phyloP scores from a whole-genome alignment of 805 yeast genomes.

The Yamadazyma sp. region DNA sequence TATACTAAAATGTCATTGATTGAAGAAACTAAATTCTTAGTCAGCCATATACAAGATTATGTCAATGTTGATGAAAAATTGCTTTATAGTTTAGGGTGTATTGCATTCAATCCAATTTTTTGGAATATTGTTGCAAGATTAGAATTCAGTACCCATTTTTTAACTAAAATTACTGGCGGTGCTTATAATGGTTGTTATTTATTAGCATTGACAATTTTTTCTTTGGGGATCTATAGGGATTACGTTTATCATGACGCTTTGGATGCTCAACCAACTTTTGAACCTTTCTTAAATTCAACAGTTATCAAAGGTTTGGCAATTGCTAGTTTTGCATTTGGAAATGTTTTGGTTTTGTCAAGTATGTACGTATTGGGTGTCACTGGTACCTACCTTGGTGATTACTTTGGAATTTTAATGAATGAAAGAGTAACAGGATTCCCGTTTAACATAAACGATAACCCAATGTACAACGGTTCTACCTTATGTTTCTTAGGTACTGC shows the following conservation, averaged over 20 bases:
- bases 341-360: slow-evolving; percentile 73
- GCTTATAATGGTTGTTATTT: slow-evolving; percentile 76
- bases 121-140: slow-evolving; percentile 92
- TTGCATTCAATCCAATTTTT: slow-evolving; percentile 89
- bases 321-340: slow-evolving; percentile 62
- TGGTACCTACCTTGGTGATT: slow-evolving; percentile 96
- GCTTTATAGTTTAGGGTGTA: slow-evolving; percentile 52
- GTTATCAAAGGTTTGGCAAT: slow-evolving; percentile 51
- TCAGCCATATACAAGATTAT: slow-evolving; percentile 17
- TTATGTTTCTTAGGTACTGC: slow-evolving; percentile 89
- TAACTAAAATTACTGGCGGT: slow-evolving; percentile 73
- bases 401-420: slow-evolving; percentile 92
- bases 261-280: slow-evolving; percentile 63
- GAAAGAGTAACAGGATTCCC: slow-evolving; percentile 91
- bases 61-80: slow-evolving; percentile 20
- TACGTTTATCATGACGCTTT: slow-evolving; percentile 70
- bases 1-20: slow-evolving; percentile 10
- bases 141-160: slow-evolving; percentile 73
- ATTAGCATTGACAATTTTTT: slow-evolving; percentile 79
- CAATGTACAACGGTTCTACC: slow-evolving; percentile 95
- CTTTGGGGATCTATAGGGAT: slow-evolving; percentile 82
- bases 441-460: slow-evolving; percentile 85
- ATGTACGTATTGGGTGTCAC: slow-evolving; percentile 94
- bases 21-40: slow-evolving; percentile 19
- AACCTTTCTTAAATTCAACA: slow-evolving; percentile 42